These are phyloP conservation scores for Byssothecium circinans DNA, from an alignment of 2,329 filamentous ascomycete species.

Conservation along the genomic window DNA sequence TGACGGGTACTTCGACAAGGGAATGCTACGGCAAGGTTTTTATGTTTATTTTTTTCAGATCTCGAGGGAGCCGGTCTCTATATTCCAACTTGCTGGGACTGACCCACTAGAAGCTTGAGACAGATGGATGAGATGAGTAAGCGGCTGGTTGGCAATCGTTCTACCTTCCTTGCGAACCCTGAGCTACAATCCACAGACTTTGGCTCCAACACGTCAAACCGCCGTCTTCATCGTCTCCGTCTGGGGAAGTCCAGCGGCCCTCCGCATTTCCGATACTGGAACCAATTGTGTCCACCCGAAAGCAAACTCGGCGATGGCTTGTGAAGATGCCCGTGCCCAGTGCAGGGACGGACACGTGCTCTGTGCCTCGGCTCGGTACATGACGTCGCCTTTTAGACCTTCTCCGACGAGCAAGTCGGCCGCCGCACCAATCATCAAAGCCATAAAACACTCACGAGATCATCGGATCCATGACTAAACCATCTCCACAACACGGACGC, in stretches of 20 bases:
- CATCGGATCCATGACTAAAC: slow-evolving; percentile 22
- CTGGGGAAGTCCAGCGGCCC: slow-evolving; percentile 3
- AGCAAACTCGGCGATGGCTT: not conserved
- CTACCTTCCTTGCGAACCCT: too few relatives aligned
- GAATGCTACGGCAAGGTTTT: too few relatives aligned
- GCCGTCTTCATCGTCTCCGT: not conserved
- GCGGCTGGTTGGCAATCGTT: too few relatives aligned
- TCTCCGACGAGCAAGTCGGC: slow-evolving; percentile 29
- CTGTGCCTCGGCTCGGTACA: slow-evolving; percentile 4
- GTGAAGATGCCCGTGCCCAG: too few relatives aligned
- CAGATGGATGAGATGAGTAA: too few relatives aligned
- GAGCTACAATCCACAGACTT: too few relatives aligned
- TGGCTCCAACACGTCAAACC: slow-evolving; percentile 2
- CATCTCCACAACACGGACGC: slow-evolving; percentile 24
- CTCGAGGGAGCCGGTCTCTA: too few relatives aligned
- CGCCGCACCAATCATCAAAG: slow-evolving; percentile 30
- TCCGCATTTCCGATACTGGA: slow-evolving; percentile 8
- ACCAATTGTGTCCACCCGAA: not conserved
- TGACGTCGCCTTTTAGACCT: slow-evolving; percentile 32
- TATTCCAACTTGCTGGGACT: too few relatives aligned
- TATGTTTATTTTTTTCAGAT: too few relatives aligned
- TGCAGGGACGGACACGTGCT: slow-evolving; percentile 2
- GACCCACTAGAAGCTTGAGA: too few relatives aligned
- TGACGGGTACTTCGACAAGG: too few relatives aligned
- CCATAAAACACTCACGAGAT: slow-evolving; percentile 34